Percentiles rank a stretch among this genome's conserved stretches.
Evolutionary conservation across 257 asterid genomes (phyloP).

Genomic region (Anisodus acutangulus): DNA sequence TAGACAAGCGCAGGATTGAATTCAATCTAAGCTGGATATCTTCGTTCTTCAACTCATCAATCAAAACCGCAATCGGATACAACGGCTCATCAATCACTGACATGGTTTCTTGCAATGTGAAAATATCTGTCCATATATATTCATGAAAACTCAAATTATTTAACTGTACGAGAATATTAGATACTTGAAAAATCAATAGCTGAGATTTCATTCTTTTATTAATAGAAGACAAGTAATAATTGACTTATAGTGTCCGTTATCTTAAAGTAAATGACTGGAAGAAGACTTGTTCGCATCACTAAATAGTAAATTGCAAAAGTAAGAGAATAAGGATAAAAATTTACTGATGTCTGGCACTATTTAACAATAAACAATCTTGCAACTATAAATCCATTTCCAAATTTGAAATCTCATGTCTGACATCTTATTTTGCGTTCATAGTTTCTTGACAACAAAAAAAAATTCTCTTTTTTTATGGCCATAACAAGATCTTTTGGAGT

Average conservation of each 20-base stretch:
- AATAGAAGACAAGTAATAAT: background rate
- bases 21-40: conserved; percentile 82
- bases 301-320: too few relatives aligned
- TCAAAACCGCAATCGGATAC: conserved; percentile 85
- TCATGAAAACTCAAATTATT: background rate
- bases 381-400: background rate
- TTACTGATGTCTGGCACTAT: background rate
- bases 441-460: too few relatives aligned
- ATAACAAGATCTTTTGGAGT: background rate
- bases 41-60: conserved; percentile 89
- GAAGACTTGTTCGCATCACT: too few relatives aligned
- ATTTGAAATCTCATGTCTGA: too few relatives aligned
- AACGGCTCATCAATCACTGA: conserved; percentile 84
- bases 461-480: background rate
- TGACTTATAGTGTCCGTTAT: background rate
- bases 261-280: background rate
- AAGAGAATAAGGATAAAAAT: too few relatives aligned
- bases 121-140: background rate
- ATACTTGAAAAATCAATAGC: background rate
- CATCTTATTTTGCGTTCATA: too few relatives aligned
- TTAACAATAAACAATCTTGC: background rate
- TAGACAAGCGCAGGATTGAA: conserved; percentile 82
- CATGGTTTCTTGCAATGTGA: conserved; percentile 41
- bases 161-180: background rate
- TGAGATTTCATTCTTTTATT: background rate